phyloP scores from a whole-genome alignment of 2,329 filamentous ascomycete species.

The Scopulariopsis brevicaulis region DNA sequence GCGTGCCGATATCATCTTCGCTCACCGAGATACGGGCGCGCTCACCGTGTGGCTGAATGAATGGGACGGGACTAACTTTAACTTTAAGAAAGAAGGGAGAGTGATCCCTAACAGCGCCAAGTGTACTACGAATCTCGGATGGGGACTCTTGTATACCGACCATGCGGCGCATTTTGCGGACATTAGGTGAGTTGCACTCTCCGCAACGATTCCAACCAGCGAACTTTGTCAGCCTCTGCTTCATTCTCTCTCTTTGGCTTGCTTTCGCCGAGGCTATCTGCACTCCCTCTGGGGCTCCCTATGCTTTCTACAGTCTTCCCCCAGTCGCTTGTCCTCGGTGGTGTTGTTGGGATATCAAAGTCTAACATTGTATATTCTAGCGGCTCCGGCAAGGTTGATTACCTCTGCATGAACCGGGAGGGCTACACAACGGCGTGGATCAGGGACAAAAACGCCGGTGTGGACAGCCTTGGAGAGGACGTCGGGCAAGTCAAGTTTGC shows the following conservation, averaged over 20 bases:
- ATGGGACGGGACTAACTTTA: not conserved
- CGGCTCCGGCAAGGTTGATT: slow-evolving; percentile 15
- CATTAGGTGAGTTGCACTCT: slow-evolving; percentile 5
- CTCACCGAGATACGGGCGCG: not conserved
- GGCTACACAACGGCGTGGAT: slow-evolving; percentile 13
- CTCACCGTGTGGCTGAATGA: not conserved
- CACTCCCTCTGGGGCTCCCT: no score
- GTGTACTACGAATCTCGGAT: slow-evolving; percentile 12
- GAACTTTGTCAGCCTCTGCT: not conserved
- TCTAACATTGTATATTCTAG: not conserved
- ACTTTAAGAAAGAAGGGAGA: not conserved
- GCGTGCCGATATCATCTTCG: not conserved
- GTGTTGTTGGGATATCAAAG: no score
- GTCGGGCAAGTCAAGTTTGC: slow-evolving; percentile 15
- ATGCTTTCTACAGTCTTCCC: no score
- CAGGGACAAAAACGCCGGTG: slow-evolving; percentile 6
- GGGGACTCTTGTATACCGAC: slow-evolving; percentile 14
- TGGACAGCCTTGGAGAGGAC: not conserved
- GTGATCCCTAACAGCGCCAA: slow-evolving; percentile 1
- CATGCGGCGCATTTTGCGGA: slow-evolving; percentile 17
- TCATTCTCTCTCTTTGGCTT: not conserved
- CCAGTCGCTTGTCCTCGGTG: no score
- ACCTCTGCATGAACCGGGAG: slow-evolving; percentile 17
- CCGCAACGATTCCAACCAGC: not conserved
- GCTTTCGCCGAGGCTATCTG: no score